These are phyloP conservation scores for Salvia miltiorrhiza DNA, from an alignment of 257 asterid genomes.

Conservation along the genomic window DNA sequence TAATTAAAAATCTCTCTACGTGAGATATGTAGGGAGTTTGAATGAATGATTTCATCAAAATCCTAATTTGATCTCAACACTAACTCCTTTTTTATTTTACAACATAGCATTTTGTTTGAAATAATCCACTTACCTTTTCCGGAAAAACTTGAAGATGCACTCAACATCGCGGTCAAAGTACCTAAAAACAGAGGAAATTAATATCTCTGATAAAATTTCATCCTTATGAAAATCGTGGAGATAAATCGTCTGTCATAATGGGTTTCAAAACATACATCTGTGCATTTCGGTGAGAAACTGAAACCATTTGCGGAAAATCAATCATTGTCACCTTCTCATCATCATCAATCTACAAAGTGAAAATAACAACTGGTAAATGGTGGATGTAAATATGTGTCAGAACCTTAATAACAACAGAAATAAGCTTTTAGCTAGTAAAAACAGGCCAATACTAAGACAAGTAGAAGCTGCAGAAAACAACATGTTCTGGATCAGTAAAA, in stretches of 20 bases:
- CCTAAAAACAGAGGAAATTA: conserved; percentile 43
- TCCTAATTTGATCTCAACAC: neutral
- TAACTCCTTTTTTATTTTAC: conserved; percentile 5
- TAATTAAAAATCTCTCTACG: neutral
- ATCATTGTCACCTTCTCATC: conserved; percentile 89
- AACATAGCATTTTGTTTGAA: neutral
- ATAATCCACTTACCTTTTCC: conserved; percentile 59
- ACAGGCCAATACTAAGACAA: neutral
- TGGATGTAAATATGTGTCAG: neutral
- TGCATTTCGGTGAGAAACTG: conserved; percentile 88
- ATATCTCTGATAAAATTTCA: neutral
- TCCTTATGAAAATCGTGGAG: neutral
- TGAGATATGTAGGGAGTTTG: neutral
- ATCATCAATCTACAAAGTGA: conserved; percentile 70
- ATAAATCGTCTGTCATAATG: neutral
- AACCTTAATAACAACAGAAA: neutral
- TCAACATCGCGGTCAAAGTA: conserved; percentile 92
- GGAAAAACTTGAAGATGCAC: conserved; percentile 84
- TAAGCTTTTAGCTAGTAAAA: conserved; percentile 2
- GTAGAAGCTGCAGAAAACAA: neutral
- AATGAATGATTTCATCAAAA: neutral
- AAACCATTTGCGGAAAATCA: conserved; percentile 98
- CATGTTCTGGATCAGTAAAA: neutral
- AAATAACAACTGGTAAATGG: neutral
- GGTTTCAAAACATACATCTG: conserved; percentile 50